Base-by-base conservation (phyloP, 139 green algal genomes). In the Trebouxia sp. region DNA sequence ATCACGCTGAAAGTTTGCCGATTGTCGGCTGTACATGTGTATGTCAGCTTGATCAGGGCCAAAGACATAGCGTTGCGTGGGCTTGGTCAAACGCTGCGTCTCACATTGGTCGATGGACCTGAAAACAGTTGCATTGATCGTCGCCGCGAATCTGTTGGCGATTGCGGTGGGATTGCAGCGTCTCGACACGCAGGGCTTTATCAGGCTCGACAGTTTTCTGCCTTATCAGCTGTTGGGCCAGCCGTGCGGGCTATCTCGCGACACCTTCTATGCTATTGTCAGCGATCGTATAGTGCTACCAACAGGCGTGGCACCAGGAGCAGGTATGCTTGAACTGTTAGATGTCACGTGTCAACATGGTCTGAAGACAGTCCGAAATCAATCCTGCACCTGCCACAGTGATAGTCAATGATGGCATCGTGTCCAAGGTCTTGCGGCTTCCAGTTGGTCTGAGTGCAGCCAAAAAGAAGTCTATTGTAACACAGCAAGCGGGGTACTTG, bases 111-210 rank as follows among this genome's bases (percentile, higher is more conserved):
- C 9, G 12, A 72, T 72, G 62, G 62, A 72, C 43, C 35, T 45
- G 32, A 72, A 72, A 24, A 43, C 32, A 0, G 9, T 72, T 30
- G 8, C 37, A 8, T 0, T 72, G 62, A 30, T 72, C 15, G 11
- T 72, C 0, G 35, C 14, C 43, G 62, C 62, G 14, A 72, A 72
- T 26, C 2, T 45, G 7, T 45, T 72, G 24, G 62, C 62, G 26
- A 17, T 72, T 6, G 62, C 62, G 26, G 62, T 72, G 32, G 62
- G 62, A 10, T 15, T 72, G 32, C 62, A 72, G 62, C 62, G 62
- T n/a, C 62, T 72, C 35, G 62, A 72, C 35, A 72, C 62, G 32
- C 62, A 72, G 35, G 62, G 62, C 35, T 28, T 72, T 35, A 45
- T 72, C 32, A 43, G 32, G 9, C 32, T 72, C 7, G 62, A 72